These are phyloP conservation scores for Coleophoma eucalyptorum DNA, from an alignment of 2,329 filamentous ascomycete genomes.

Conservation along the genomic window DNA sequence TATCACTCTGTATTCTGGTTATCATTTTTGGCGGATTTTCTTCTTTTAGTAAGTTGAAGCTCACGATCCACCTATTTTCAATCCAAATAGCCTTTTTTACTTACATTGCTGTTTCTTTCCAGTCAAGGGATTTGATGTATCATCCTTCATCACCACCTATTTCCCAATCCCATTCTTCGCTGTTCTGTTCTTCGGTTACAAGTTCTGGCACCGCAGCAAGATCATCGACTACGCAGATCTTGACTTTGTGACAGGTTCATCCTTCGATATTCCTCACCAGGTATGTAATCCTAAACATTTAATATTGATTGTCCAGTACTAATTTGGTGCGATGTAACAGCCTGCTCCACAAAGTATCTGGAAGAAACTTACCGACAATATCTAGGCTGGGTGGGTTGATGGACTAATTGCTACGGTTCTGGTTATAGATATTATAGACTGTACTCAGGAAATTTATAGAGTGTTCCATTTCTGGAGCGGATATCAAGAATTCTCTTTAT, in stretches of 20 bases:
- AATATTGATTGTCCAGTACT: neutral
- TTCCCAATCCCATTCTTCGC: constrained; percentile 64
- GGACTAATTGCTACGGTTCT: too few relatives aligned
- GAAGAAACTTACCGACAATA: neutral
- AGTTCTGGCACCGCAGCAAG: constrained; percentile 1
- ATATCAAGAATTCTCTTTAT: too few relatives aligned
- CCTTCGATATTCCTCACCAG: neutral
- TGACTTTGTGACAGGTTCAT: neutral
- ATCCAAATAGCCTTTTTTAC: neutral
- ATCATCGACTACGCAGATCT: constrained; percentile 1
- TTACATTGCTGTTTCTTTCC: neutral
- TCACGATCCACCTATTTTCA: neutral
- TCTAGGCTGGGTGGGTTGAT: neutral
- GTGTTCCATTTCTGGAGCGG: too few relatives aligned
- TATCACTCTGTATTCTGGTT: constrained; percentile 42
- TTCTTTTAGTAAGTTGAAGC: neutral
- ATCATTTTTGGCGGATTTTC: neutral
- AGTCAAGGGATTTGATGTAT: neutral
- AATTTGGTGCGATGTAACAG: neutral
- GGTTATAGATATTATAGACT: too few relatives aligned
- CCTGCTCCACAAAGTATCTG: neutral
- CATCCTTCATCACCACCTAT: neutral
- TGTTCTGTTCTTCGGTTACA: constrained; percentile 61
- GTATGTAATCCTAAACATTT: neutral
- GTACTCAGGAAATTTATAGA: too few relatives aligned